Evolutionary conservation across 805 yeast genomes (phyloP).

Genomic region (Suhomyces sp.): DNA sequence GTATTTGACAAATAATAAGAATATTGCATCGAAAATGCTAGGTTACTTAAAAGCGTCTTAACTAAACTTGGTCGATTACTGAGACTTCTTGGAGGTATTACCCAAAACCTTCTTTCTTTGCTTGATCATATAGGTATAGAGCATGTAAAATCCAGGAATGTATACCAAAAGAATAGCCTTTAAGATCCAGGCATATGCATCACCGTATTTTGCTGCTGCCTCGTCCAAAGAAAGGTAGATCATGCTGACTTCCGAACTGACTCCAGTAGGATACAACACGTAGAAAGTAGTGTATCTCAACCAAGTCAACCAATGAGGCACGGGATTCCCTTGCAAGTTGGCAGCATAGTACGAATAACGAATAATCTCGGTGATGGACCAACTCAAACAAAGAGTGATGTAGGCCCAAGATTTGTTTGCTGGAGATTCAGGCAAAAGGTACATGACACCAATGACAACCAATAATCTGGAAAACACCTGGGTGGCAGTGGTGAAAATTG

Average conservation of each 20-base stretch:
- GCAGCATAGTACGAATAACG: constrained; percentile 87
- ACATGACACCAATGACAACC: constrained; percentile 79
- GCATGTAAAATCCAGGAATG: constrained; percentile 81
- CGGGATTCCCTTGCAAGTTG: constrained; percentile 49
- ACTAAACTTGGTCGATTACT: too few species aligned
- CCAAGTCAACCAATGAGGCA: constrained; percentile 60
- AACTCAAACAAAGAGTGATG: constrained; percentile 68
- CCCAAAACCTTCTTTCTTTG: constrained; percentile 81
- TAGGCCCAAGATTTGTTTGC: constrained; percentile 49
- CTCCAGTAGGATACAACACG: constrained; percentile 87
- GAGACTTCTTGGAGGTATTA: constrained; percentile 10
- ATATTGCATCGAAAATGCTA: too few species aligned
- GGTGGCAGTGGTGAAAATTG: constrained; percentile 75
- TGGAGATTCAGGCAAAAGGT: constrained; percentile 67
- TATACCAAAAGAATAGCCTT: constrained; percentile 61
- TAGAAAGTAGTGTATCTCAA: constrained; percentile 81
- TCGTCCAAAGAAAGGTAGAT: constrained; percentile 67
- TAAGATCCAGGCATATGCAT: constrained; percentile 53
- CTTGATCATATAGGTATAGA: constrained; percentile 83
- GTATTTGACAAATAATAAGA: too few species aligned
- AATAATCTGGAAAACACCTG: constrained; percentile 86
- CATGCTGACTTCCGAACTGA: constrained; percentile 74
- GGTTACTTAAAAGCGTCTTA: too few species aligned
- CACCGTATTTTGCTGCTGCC: constrained; percentile 55
- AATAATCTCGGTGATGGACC: constrained; percentile 93